A percentile compares a stretch with the other conserved stretches of the same genome.
These are phyloP conservation scores for Parathielavia hyrcaniae DNA, from an alignment of 495 filamentous ascomycete species.

Conservation along the genomic window DNA sequence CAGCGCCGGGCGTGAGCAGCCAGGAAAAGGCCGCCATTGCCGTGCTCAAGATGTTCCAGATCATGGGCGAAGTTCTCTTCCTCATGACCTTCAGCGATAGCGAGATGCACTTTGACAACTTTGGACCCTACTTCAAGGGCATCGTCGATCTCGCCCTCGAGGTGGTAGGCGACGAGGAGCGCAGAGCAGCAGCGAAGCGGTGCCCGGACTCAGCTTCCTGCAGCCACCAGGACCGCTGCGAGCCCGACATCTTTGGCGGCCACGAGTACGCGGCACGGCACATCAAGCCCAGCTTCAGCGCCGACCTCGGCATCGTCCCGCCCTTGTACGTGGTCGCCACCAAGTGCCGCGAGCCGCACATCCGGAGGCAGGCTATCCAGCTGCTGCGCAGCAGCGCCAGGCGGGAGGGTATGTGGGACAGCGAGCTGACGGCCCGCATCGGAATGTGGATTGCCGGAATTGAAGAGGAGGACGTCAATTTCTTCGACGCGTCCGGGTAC, in stretches of 20 bases:
- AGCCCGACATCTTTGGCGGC: constrained; percentile 38
- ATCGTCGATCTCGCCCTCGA: constrained; percentile 44
- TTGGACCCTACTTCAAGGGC: constrained; percentile 35
- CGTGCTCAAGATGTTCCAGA: constrained; percentile 50
- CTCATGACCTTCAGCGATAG: constrained; percentile 48
- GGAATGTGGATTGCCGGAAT: constrained; percentile 50
- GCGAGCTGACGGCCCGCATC: constrained; percentile 48
- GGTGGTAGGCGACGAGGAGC: constrained; percentile 46
- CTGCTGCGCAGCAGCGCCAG: constrained; percentile 48
- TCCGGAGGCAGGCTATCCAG: constrained; percentile 51
- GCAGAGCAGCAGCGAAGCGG: constrained; percentile 39
- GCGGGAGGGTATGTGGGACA: constrained; percentile 61
- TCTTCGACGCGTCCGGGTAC: constrained; percentile 2
- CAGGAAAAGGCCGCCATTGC: constrained; percentile 51
- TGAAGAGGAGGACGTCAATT: constrained; percentile 43
- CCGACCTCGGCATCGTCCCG: constrained; percentile 50
- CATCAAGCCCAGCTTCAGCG: constrained; percentile 49
- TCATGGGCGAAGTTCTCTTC: constrained; percentile 48
- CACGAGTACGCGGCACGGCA: constrained; percentile 40
- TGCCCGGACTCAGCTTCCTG: constrained; percentile 42
- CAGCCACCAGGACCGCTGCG: constrained; percentile 34
- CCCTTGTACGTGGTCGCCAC: constrained; percentile 53
- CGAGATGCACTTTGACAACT: constrained; percentile 44
- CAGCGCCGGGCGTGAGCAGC: constrained; percentile 42
- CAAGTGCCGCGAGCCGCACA: constrained; percentile 51